Base-by-base conservation (phyloP, 2,329 filamentous ascomycete genomes). In the Diplodia mutila region DNA sequence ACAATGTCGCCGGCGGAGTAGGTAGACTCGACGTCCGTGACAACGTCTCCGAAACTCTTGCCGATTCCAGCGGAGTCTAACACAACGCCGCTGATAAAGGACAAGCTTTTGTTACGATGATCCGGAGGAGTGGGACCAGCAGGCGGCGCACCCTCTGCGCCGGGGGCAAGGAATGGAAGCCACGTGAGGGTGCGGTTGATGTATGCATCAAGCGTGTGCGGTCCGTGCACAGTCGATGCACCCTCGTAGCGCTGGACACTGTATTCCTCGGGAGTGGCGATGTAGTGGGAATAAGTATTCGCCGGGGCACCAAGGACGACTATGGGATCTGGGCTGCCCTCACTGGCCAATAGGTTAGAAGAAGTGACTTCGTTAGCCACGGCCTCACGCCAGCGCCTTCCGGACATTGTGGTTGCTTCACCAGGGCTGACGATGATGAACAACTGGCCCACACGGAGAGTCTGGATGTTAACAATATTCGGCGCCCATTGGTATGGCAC, bases 331-430 rank as follows among this genome's bases (percentile, higher is more conserved):
- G 51, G 51, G 25, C 61, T 65, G 14, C 59, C 59, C 42, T 68
- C 67, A 25, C 32, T 54, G 11, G 61, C 48, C 14, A 68, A 53
- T 11, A 65, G 16, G 21, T 68, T 61, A 7, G 49, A 46, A 5
- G 66, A 64, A n/a, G 84, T 83, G 21, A 83, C 80, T 53, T 67
- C 55, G 2, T 49, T 55, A 1, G 82, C 78, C 18, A 96, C 84
- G 0, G 91, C 89, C 37, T 87, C 84, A 74, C 90, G 91, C 94
- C 94, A 97, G 29, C 94, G 87, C 25, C 94, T 86, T 0, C 94
- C 94, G 1, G 92, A 87, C 94, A 97, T 98, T 4, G 94, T 97
- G 0, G 91, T 95, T 0, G 91, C 93, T 79, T 97, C 94, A 34
- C 93, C 93, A 0, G 94, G 91, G 37, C 90, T 91, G 32, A 97